Evolutionary conservation across 768 basidiomycete genomes (phyloP), one percentile per base, ranked within the genome.

Genomic region (Lactarius deliciosus): DNA sequence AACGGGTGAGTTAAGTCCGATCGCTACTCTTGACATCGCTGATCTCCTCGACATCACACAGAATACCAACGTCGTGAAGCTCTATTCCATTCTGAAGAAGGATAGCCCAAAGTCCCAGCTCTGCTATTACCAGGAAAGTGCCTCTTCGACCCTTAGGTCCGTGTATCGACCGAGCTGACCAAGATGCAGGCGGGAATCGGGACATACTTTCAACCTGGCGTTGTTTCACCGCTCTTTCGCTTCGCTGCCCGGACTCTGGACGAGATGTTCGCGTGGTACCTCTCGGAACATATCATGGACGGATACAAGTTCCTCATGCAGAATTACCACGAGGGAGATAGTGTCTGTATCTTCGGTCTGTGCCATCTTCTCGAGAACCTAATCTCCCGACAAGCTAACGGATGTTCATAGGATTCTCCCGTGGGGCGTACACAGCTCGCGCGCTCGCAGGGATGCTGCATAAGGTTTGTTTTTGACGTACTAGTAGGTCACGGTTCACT

Each of bases 281-380:
- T 66, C 47, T 61, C 56, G 6, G 28, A 62, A 38, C 65, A 66
- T 32, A 58, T 70, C 40, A 84, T 86, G 77, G 86, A 83, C 16
- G 91, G 92, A 1, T 93, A 93, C 75, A 79, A 78, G 66, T 92
- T 87, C 74, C 76, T 93, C 59, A 92, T 93, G 91, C 81, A 88
- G 66, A 92, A 89, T 70, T 91, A 88, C 72, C 79, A 77, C 20
- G 69, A 76, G 0, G 92, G 91, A 1, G 90, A 91, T 74, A 89
- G 81, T 72, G 83, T 92, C 36, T 91, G 87, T 72, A 76, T 92
- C 20, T 90, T 91, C 64, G 90, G 88, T 86, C 64, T 20, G 78
- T 71, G 15, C 43, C 34, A 45, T 15, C 15, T 15, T 57, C 36
- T 55, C 58, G 32, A 20, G 50, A 25, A 65, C 10, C 5, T 10